Percentiles rank a stretch among this genome's conserved stretches.
These are phyloP conservation scores for Polygonum maritimum DNA, from an alignment of 148 eudicot genomes.

Conservation along the genomic window DNA sequence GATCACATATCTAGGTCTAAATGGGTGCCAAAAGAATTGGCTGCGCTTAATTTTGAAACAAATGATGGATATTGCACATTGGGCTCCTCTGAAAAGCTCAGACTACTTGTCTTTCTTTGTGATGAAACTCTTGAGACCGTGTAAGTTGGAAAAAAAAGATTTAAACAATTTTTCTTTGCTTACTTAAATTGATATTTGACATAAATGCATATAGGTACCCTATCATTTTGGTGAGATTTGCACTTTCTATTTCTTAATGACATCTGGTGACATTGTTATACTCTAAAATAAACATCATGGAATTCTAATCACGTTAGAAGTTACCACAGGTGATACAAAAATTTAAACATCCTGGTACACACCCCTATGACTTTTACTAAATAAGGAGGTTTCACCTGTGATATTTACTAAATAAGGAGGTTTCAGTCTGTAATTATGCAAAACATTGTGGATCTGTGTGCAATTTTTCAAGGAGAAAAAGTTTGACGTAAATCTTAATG, in stretches of 20 bases:
- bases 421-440: not conserved
- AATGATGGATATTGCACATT: conserved; percentile 48
- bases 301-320: not conserved
- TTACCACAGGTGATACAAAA: not conserved
- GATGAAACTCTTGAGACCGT: conserved; percentile 70
- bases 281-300: not conserved
- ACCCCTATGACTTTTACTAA: not conserved
- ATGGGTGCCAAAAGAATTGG: conserved; percentile 27
- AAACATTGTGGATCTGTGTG: not conserved
- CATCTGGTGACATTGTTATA: not conserved
- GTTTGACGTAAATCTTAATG: not conserved
- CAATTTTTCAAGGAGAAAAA: not conserved
- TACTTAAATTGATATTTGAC: not conserved
- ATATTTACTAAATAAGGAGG: not conserved
- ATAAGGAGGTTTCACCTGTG: not conserved
- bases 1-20: conserved; percentile 34
- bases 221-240: not conserved
- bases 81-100: conserved; percentile 58
- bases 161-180: not conserved
- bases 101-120: conserved; percentile 56
- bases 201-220: not conserved
- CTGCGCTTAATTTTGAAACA: conserved; percentile 35
- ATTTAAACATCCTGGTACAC: not conserved
- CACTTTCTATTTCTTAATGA: not conserved
- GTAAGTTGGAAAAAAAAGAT: conserved; percentile 30